Base-by-base conservation (phyloP, 1,284 basidiomycete species). In the Pseudozyma pruni region DNA sequence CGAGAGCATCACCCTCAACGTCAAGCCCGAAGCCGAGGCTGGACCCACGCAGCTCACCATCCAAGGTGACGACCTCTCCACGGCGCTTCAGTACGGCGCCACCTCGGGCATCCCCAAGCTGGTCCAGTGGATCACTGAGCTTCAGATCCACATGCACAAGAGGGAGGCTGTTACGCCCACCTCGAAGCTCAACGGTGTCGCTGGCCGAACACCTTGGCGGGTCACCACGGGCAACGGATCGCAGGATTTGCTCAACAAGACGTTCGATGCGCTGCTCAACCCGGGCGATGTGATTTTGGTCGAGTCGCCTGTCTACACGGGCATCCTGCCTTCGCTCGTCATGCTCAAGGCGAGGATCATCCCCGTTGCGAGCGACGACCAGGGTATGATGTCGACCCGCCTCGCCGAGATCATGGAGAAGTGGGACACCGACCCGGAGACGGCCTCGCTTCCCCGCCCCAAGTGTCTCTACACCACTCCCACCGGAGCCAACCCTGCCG, bases 221-320 rank as follows among this genome's bases (percentile, higher is more conserved):
- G 82, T 95, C 4, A 90, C 88, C 42, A 84, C 95, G 14, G 93
- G 93, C 0, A 86, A 86, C 40, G 94, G 94, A 7, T 91, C 90
- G 34, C 93, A 95, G 83, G 93, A 96, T 85, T 81, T 94, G 59
- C 87, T 96, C 54, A 90, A 86, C 84, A 53, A 79, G 86, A 84
- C 85, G 2, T 87, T 88, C 77, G 72, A 83, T 39, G 83, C 85
- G 0, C 71, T 94, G 45, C 85, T 94, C 33, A 90, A 94, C 80
- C 88, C 87, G 4, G 92, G 92, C 5, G 94, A 97, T 81, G 81
- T 89, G 6, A 86, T 96, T 35, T 85, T 96, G 34, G 86, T 95
- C 38, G 94, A 97, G 82, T 88, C 89, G 1, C 94, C 94, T 0
- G 89, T 90, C 22, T 97, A 96, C 82, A 76, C 62, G 11, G 78